Evolutionary conservation across 305 asterid genomes (phyloP).

Genomic region (Solanum hybrid): DNA sequence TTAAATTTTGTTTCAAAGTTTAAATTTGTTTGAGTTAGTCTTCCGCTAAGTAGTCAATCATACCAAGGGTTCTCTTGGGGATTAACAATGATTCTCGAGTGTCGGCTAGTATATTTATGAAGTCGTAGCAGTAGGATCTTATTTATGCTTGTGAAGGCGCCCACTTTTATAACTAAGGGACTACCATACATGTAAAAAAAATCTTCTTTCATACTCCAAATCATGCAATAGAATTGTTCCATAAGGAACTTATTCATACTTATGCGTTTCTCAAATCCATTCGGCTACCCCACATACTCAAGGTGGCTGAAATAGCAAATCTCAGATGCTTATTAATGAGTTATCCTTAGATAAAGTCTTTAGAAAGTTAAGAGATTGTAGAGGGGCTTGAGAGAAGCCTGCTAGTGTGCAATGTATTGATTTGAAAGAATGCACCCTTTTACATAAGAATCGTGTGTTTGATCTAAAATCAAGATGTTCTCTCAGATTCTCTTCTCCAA

Average conservation of each 20-base stretch:
- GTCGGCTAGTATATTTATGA: too few relatives aligned
- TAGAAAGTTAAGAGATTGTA: neutral
- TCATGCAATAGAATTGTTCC: neutral
- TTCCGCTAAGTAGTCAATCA: too few relatives aligned
- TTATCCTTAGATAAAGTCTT: neutral
- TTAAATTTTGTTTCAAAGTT: too few relatives aligned
- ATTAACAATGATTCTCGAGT: too few relatives aligned
- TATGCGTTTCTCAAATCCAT: neutral
- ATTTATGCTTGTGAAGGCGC: too few relatives aligned
- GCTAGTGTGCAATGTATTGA: neutral
- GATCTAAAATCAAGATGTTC: neutral
- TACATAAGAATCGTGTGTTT: too few relatives aligned
- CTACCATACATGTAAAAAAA: too few relatives aligned
- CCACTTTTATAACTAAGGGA: too few relatives aligned
- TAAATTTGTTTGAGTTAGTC: too few relatives aligned
- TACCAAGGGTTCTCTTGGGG: too few relatives aligned
- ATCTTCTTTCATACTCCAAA: neutral
- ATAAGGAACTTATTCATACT: neutral
- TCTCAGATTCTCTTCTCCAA: neutral
- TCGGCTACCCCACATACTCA: neutral
- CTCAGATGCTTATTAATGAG: neutral
- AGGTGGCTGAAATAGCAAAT: neutral
- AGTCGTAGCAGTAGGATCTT: too few relatives aligned
- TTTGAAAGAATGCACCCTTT: neutral
- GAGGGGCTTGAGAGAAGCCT: neutral